Evolutionary conservation across 768 basidiomycete genomes (phyloP).

Genomic region (Pulveroboletus ravenelii): DNA sequence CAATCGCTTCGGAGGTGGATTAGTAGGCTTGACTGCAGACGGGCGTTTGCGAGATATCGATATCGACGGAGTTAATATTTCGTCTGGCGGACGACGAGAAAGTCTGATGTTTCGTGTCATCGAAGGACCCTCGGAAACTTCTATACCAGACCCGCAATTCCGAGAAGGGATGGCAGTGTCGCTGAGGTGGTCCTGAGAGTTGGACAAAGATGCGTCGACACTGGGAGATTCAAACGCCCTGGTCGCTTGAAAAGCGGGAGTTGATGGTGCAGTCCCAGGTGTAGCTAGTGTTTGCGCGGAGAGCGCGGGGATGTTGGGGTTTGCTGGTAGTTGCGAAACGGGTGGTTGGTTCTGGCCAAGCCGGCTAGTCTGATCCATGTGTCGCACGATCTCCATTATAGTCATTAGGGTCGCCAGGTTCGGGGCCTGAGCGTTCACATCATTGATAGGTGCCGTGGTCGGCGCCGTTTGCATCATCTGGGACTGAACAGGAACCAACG

Average conservation of each 20-base stretch:
- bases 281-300: slow-evolving; percentile 4
- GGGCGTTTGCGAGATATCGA: slow-evolving; percentile 23
- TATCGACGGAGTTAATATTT: slow-evolving; percentile 5
- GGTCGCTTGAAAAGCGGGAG: neutral
- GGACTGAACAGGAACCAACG: slow-evolving; percentile 15
- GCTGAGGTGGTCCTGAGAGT: slow-evolving; percentile 2
- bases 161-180: slow-evolving; percentile 1
- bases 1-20: slow-evolving; percentile 17
- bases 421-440: slow-evolving; percentile 11
- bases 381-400: slow-evolving; percentile 30
- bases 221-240: neutral
- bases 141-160: slow-evolving; percentile 5
- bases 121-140: slow-evolving; percentile 7
- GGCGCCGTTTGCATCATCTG: slow-evolving; percentile 11
- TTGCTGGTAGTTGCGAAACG: slow-evolving; percentile 12
- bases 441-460: slow-evolving; percentile 7
- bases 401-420: slow-evolving; percentile 28
- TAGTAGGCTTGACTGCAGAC: slow-evolving; percentile 13
- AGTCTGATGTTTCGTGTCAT: slow-evolving; percentile 1
- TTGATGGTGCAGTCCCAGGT: slow-evolving; percentile 1
- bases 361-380: slow-evolving; percentile 22
- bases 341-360: slow-evolving; percentile 16
- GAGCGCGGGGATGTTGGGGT: neutral
- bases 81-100: slow-evolving; percentile 2
- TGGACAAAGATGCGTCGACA: neutral